Base-by-base conservation (phyloP, 2,329 filamentous ascomycete species). In the Talaromyces albobiverticillius region DNA sequence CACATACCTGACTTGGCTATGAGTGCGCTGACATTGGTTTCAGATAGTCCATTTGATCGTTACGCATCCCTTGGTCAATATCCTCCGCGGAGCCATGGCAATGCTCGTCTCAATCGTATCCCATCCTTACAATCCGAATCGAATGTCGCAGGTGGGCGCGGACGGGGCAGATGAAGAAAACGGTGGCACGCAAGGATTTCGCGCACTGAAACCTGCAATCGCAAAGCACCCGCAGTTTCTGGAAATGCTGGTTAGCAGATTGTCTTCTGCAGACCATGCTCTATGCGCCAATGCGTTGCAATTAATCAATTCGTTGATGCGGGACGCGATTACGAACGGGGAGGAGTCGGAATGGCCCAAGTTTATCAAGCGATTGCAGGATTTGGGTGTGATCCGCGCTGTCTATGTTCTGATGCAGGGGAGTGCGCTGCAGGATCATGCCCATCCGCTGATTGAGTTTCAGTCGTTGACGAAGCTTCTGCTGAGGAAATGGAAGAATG, bases 391-490 rank as follows among this genome's bases (percentile, higher is more conserved):
- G 36, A 95, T 97, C 60, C 90, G 90, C 70, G 89, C 90, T 9
- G 93, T 96, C 13, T 96, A 91, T 71, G 84, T 84, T 60, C 82
- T 99, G 54, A 96, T 97, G 91, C 92, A 96, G 74, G 92, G 92
- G 64, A 93, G 90, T 25, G 87, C 91, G 2, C 78, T 97, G 59
- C 90, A 95, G 64, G 94, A 99, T 71, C 77, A 96, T 52, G 90
- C 91, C 10, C 88, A 93, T 64, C 91, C 94, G 11, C 77, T 97
- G 51, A 76, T 97, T 34, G 94, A 99, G 68, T 99, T 97, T 59
- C 94, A 99, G 74, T 86, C 85, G 3, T 77, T 97, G 66, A 95
- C 90, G 13, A 97, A 96, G 73, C 81, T 95, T 49, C 76, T 97
- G 58, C 75, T 96, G 61, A 81, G 87, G 62, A 94, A 90, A 67